Percentiles rank a stretch among this genome's conserved stretches.
Conservation (phyloP, 2,329 filamentous ascomycete genomes). For the Alternaria novae-zelandiae region DNA sequence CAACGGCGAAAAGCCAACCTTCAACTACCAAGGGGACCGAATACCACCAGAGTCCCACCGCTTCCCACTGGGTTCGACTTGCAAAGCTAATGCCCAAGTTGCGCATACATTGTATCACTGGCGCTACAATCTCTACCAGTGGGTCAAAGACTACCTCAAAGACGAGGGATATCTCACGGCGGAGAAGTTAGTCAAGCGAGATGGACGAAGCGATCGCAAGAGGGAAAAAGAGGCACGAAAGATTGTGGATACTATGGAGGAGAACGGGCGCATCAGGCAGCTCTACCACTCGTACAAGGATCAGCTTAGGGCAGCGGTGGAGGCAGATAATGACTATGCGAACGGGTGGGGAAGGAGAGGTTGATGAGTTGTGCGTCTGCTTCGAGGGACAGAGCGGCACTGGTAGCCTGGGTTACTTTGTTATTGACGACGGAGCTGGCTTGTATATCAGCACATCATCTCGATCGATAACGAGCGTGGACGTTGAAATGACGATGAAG, state of each 20-base stretch:
- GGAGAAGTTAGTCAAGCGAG: conserved; percentile 65
- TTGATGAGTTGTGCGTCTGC: background rate
- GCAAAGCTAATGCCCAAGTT: conserved; percentile 69
- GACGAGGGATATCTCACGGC: conserved; percentile 64
- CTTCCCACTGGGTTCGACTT: conserved; percentile 50
- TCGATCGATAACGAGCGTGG: background rate
- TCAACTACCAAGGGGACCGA: conserved; percentile 34
- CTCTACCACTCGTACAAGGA: conserved; percentile 71
- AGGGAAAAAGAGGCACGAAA: conserved; percentile 66
- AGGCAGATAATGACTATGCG: conserved; percentile 30
- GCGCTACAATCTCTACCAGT: conserved; percentile 75
- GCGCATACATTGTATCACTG: conserved; percentile 78
- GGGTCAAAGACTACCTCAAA: conserved; percentile 69
- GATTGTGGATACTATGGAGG: conserved; percentile 70
- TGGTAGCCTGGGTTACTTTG: background rate
- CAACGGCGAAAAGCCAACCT: conserved; percentile 33
- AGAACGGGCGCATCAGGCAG: conserved; percentile 62
- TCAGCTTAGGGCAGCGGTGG: conserved; percentile 53
- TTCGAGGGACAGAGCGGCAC: background rate
- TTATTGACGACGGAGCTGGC: background rate
- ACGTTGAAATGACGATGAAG: background rate
- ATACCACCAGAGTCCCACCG: conserved; percentile 35
- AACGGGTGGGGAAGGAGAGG: conserved; percentile 7
- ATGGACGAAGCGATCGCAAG: conserved; percentile 66
- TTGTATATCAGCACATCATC: background rate